Conservation (phyloP, 495 filamentous ascomycete genomes). For the Penicillium cataractarum region DNA sequence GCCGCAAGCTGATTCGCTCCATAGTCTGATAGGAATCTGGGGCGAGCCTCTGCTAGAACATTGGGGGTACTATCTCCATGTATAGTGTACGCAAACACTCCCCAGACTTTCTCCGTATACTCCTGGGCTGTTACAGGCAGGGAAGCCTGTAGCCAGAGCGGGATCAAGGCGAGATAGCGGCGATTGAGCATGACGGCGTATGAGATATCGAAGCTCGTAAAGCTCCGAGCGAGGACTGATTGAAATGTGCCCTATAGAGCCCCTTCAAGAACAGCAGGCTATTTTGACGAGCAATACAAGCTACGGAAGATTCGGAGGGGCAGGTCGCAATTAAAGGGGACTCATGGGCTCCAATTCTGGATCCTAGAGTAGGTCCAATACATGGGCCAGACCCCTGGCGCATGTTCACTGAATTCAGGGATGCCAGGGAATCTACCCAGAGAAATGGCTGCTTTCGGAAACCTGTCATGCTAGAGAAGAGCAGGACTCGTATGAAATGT, state of each 20-base stretch:
- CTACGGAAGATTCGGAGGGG: not conserved
- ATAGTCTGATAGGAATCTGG: slow-evolving; percentile 61
- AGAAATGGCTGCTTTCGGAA: slow-evolving; percentile 22
- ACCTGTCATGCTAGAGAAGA: slow-evolving; percentile 4
- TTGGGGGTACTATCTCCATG: slow-evolving; percentile 76
- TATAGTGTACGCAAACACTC: slow-evolving; percentile 70
- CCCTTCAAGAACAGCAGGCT: not conserved
- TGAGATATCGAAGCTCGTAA: not conserved
- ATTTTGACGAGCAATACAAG: not conserved
- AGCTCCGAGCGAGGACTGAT: not conserved
- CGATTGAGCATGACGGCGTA: slow-evolving; percentile 22
- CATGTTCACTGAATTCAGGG: slow-evolving; percentile 10
- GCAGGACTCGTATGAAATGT: not conserved
- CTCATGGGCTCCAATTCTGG: not conserved
- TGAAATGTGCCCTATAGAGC: not conserved
- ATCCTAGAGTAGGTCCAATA: slow-evolving; percentile 12
- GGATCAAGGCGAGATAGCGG: slow-evolving; percentile 11
- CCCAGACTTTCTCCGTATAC: slow-evolving; percentile 61
- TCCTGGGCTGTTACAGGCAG: slow-evolving; percentile 29
- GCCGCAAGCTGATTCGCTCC: slow-evolving; percentile 68
- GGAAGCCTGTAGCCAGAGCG: slow-evolving; percentile 21
- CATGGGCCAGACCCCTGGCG: slow-evolving; percentile 22
- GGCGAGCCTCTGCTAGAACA: slow-evolving; percentile 40
- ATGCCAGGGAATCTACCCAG: slow-evolving; percentile 14
- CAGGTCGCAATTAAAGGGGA: slow-evolving; percentile 10